Percentiles rank a stretch among this genome's conserved stretches.
Conservation (phyloP, 1,284 basidiomycete species). For the Fomitiporia mediterranea region DNA sequence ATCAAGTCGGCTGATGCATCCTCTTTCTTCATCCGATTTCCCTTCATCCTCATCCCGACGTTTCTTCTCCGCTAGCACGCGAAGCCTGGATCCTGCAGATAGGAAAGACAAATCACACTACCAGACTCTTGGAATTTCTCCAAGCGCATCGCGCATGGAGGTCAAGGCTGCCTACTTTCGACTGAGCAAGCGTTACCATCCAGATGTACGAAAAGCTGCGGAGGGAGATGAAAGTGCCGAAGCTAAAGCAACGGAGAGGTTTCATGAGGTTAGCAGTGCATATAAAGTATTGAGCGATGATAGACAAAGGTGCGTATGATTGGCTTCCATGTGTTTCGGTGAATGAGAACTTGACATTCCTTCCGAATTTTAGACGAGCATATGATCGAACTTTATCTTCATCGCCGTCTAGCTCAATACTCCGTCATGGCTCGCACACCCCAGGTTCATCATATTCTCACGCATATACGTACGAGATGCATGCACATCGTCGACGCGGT, state of each 20-base stretch:
- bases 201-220: constrained; percentile 32
- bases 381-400: constrained; percentile 32
- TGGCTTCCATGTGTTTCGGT: neutral
- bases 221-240: constrained; percentile 30
- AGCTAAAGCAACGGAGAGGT: constrained; percentile 36
- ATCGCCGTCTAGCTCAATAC: no score
- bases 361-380: constrained; percentile 27
- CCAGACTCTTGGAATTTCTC: constrained; percentile 10
- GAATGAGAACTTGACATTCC: neutral
- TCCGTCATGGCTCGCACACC: no score
- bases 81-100: neutral
- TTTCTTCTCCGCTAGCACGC: neutral
- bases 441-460: constrained; percentile 26
- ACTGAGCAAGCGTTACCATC: constrained; percentile 48
- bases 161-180: constrained; percentile 24
- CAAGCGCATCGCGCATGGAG: constrained; percentile 13
- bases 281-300: constrained; percentile 45
- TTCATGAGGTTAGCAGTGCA: constrained; percentile 45
- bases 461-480: constrained; percentile 11
- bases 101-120: constrained; percentile 8
- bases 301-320: constrained; percentile 37
- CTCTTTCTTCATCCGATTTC: neutral
- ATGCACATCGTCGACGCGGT: constrained; percentile 28
- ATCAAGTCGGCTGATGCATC: no score
- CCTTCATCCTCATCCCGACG: neutral